phyloP scores from a whole-genome alignment of 768 basidiomycete species.

The Boletales sp. region DNA sequence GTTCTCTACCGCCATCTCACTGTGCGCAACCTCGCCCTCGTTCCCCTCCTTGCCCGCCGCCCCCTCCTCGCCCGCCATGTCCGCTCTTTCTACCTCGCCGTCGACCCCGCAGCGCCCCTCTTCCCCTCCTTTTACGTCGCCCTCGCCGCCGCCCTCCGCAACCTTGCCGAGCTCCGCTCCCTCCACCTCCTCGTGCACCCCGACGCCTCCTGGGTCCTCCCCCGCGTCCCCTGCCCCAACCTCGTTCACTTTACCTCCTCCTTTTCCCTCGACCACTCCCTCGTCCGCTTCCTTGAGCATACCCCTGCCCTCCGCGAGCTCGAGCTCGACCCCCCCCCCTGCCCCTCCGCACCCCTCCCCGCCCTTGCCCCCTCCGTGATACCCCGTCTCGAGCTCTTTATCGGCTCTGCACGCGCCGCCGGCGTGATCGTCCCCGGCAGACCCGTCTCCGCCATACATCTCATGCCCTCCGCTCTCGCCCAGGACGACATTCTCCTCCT shows the following conservation, averaged over 20 bases:
- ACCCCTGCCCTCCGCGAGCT: slow-evolving; percentile 55
- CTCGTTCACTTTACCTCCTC: slow-evolving; percentile 58
- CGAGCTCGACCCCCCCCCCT: slow-evolving; percentile 40
- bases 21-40: slow-evolving; percentile 44
- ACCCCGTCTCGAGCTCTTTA: slow-evolving; percentile 51
- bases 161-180: slow-evolving; percentile 58
- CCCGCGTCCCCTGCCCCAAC: slow-evolving; percentile 38
- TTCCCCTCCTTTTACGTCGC: slow-evolving; percentile 45
- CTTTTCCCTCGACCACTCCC: slow-evolving; percentile 56
- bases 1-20: slow-evolving; percentile 60
- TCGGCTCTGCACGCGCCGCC: slow-evolving; percentile 57
- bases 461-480: slow-evolving; percentile 57
- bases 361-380: slow-evolving; percentile 30
- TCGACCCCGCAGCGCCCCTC: slow-evolving; percentile 39
- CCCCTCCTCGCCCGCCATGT: slow-evolving; percentile 61
- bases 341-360: slow-evolving; percentile 19
- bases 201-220: slow-evolving; percentile 53
- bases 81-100: slow-evolving; percentile 54
- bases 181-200: slow-evolving; percentile 49
- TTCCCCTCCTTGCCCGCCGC: slow-evolving; percentile 53
- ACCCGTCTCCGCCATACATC: slow-evolving; percentile 60
- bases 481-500: slow-evolving; percentile 54
- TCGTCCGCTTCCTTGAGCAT: slow-evolving; percentile 56
- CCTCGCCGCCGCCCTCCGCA: slow-evolving; percentile 50
- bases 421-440: slow-evolving; percentile 58